phyloP scores from a whole-genome alignment of 2,329 filamentous ascomycete species.

The Davidsoniella australis region DNA sequence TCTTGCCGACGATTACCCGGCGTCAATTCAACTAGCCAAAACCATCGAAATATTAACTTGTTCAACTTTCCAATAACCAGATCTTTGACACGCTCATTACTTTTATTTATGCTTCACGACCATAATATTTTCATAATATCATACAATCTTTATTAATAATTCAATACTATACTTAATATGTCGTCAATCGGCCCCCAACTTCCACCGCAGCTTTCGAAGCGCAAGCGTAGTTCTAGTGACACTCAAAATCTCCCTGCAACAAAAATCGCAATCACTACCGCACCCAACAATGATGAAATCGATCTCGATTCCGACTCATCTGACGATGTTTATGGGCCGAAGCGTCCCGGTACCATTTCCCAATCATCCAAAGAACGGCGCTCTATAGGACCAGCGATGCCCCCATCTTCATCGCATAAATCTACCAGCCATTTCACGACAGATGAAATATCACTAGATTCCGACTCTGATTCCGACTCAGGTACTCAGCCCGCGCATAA shows the following conservation, averaged over 20 bases:
- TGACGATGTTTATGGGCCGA: constrained; percentile 27
- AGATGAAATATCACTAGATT: constrained; percentile 22
- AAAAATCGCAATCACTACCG: constrained; percentile 23
- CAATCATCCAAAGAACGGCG: constrained; percentile 6
- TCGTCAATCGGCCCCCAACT: constrained; percentile 53
- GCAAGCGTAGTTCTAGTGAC: constrained; percentile 36
- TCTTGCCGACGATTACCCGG: too few relatives aligned
- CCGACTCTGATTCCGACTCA: constrained; percentile 21
- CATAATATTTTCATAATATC: too few relatives aligned
- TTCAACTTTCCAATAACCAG: too few relatives aligned
- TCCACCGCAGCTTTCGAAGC: constrained; percentile 48
- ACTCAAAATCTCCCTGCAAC: constrained; percentile 23
- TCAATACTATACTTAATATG: constrained; percentile 28
- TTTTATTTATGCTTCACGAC: too few relatives aligned
- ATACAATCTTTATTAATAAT: too few relatives aligned
- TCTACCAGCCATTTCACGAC: constrained; percentile 12
- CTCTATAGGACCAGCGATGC: constrained; percentile 17
- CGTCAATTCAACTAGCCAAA: too few relatives aligned
- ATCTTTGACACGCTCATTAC: too few relatives aligned
- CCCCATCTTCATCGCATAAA: constrained; percentile 11
- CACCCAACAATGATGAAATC: constrained; percentile 24
- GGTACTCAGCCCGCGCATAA: constrained; percentile 18
- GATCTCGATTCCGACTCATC: constrained; percentile 24
- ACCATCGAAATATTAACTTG: too few relatives aligned
- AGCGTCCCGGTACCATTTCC: constrained; percentile 16